phyloP scores from a whole-genome alignment of 1,284 basidiomycete species.

The Tilletia indica region DNA sequence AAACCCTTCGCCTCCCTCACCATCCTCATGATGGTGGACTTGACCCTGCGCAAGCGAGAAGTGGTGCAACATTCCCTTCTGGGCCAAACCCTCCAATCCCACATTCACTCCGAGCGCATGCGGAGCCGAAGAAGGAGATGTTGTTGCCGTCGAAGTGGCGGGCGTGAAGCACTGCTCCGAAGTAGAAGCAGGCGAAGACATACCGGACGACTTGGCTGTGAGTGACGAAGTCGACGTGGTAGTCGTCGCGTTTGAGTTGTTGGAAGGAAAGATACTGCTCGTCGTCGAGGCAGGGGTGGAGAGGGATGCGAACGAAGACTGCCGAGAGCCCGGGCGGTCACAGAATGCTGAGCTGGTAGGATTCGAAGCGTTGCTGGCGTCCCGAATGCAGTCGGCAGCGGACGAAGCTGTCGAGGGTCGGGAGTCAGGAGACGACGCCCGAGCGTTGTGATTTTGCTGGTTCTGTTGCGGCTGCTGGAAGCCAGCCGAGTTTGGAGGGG shows the following conservation, averaged over 20 bases:
- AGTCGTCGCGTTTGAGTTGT: background rate
- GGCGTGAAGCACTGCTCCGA: conserved; percentile 14
- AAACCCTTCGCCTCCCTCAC: too few relatives aligned
- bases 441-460: too few relatives aligned
- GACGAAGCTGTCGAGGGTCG: background rate
- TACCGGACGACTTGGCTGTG: conserved; percentile 7
- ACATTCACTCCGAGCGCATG: background rate
- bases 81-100: background rate
- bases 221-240: background rate
- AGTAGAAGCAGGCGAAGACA: conserved; percentile 8
- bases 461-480: too few relatives aligned
- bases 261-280: conserved; percentile 13
- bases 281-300: conserved; percentile 14
- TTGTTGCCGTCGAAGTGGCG: background rate
- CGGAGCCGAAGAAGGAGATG: background rate
- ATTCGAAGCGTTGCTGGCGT: too few relatives aligned
- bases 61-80: too few relatives aligned
- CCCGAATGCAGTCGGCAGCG: background rate
- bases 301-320: background rate
- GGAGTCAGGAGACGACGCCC: background rate
- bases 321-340: background rate
- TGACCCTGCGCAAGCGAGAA: too few relatives aligned
- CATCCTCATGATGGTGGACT: too few relatives aligned
- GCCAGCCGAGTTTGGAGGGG: too few relatives aligned
- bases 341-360: background rate